phyloP scores from a whole-genome alignment of 768 basidiomycete species.

The Agaricus subrufescens region DNA sequence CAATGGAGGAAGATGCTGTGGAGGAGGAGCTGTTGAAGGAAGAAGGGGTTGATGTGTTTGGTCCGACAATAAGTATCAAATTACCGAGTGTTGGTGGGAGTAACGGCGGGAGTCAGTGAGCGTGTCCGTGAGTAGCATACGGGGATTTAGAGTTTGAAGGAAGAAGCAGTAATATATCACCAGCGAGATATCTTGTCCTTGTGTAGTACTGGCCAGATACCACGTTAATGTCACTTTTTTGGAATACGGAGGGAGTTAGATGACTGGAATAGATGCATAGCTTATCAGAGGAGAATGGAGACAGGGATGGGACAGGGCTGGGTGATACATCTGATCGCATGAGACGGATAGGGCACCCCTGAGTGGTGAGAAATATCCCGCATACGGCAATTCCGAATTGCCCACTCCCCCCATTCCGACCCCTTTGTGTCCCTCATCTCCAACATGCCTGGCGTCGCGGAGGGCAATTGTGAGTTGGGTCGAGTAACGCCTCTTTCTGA shows the following conservation, averaged over 20 bases:
- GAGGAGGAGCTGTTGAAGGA: conserved; percentile 7
- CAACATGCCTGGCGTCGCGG: conserved; percentile 41
- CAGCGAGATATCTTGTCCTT: too few relatives aligned
- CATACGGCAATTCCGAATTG: conserved; percentile 2
- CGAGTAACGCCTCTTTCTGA: conserved; percentile 4
- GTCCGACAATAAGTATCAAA: conserved; percentile 3
- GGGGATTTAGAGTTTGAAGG: background rate
- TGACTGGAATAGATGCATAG: too few relatives aligned
- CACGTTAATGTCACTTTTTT: background rate
- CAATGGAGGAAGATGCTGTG: conserved; percentile 8
- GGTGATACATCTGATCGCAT: background rate
- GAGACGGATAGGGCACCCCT: background rate
- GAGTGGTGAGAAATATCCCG: conserved; percentile 12
- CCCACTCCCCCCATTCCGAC: conserved; percentile 8
- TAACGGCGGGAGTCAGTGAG: background rate
- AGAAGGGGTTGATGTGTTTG: conserved; percentile 6
- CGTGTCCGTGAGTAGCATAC: background rate
- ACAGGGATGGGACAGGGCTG: background rate
- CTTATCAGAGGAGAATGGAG: background rate
- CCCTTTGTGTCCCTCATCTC: conserved; percentile 13
- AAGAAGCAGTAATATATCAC: background rate
- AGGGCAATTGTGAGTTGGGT: conserved; percentile 34
- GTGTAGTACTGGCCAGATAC: too few relatives aligned
- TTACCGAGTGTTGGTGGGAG: background rate
- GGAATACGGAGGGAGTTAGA: background rate